Base-by-base conservation (phyloP, 2,329 filamentous ascomycete species). In the Gremmenia infestans region DNA sequence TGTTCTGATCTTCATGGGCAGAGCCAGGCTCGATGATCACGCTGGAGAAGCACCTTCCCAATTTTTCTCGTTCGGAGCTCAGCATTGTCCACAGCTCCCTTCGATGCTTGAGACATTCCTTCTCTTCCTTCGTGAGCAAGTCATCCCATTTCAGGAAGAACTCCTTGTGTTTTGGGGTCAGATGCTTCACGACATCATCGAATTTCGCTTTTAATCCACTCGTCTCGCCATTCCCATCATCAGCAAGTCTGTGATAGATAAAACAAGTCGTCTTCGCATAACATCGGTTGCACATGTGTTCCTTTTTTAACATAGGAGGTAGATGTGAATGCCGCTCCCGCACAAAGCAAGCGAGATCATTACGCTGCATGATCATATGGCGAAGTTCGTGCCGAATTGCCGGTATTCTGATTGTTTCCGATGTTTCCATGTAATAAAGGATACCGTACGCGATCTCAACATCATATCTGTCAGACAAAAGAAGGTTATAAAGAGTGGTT, bases 71-170 rank as follows among this genome's bases (percentile, higher is more conserved):
- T 70, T 97, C 91, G 0, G 77, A 78, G 69, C 94, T 97, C 22
- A 92, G 75, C 89, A 99, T 95, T 0, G 92, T 97, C 94, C 94
- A 99, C 2, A 99, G 76, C 70, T 99, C 94, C 62, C 91, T 81
- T 59, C 91, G 85, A 60, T 91, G 87, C 67, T 89, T 95, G 69
- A 94, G 87, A 68, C 88, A 85, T 66, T 96, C 91, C 65, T 87
- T 90, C 71, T 99, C 94, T 74, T 99, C 94, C 69, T 94, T 94
- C 0, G 93, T 97, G 39, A 99, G 77, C 14, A 99, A 78, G 50
- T 87, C 81, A 71, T 99, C 94, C 94, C 94, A 99, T 69, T 94
- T 96, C 60, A 88, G 79, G 72, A 99, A 97, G 71, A 97, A 99
- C 0, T 85, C 81, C 62, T 84, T 83, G 67, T 97, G 89, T 0